These are phyloP conservation scores for Colletotrichum coccodes DNA, from an alignment of 2,329 filamentous ascomycete species.

Conservation along the genomic window DNA sequence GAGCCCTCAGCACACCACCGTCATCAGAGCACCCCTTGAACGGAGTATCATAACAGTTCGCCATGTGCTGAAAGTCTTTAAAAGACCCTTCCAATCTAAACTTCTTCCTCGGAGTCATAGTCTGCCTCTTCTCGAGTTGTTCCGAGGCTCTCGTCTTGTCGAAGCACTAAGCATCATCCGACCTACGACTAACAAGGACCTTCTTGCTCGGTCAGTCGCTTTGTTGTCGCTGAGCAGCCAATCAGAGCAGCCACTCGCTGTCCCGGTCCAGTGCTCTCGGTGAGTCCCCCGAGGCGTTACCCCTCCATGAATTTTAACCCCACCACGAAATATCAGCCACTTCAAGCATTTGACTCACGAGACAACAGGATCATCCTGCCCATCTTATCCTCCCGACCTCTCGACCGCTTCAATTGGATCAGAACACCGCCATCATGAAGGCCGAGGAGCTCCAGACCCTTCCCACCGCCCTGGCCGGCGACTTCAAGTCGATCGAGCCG, in stretches of 20 bases:
- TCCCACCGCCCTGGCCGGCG: constrained; percentile 63
- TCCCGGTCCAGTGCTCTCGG: constrained; percentile 15
- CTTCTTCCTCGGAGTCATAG: too few species aligned
- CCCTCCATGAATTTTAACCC: constrained; percentile 33
- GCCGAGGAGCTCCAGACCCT: constrained; percentile 64
- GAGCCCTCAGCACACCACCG: neutral
- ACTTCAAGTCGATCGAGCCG: constrained; percentile 86
- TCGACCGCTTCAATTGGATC: constrained; percentile 25
- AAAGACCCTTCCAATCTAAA: neutral
- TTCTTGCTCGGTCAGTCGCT: neutral
- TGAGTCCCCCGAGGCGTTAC: constrained; percentile 23
- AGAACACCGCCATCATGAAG: constrained; percentile 58
- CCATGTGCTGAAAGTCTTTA: neutral
- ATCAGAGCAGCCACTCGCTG: neutral
- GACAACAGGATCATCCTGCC: constrained; percentile 22
- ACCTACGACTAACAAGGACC: neutral
- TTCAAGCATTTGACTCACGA: constrained; percentile 34
- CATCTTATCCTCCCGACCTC: constrained; percentile 7
- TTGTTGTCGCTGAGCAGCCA: constrained; percentile 8
- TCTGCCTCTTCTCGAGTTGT: too few species aligned
- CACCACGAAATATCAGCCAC: constrained; percentile 33
- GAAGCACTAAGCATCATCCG: neutral
- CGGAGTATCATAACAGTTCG: constrained; percentile 15
- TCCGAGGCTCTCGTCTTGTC: too few species aligned
- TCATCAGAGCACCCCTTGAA: constrained; percentile 3